These are phyloP conservation scores for Isabelozyma pseudorhagii DNA, from an alignment of 805 yeast genomes.

Conservation along the genomic window DNA sequence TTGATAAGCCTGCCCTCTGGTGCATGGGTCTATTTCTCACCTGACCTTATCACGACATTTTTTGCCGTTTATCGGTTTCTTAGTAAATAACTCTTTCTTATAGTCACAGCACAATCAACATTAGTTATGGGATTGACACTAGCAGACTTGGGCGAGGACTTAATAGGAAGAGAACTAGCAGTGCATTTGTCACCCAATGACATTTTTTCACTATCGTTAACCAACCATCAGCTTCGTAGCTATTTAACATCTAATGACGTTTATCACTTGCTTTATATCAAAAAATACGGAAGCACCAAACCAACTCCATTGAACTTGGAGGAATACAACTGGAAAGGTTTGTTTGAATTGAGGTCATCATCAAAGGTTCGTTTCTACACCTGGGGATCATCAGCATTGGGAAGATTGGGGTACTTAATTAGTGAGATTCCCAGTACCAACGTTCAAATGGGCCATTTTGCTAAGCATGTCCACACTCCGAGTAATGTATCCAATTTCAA, in stretches of 20 bases:
- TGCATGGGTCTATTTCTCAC: not conserved
- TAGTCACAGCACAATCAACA: not conserved
- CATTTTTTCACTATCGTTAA: constrained; percentile 35
- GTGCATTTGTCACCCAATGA: constrained; percentile 33
- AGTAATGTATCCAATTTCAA: constrained; percentile 33
- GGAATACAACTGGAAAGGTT: constrained; percentile 48
- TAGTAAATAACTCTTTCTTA: not conserved
- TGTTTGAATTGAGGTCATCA: constrained; percentile 38
- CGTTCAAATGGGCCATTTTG: constrained; percentile 13
- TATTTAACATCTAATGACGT: constrained; percentile 25
- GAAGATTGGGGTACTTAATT: constrained; percentile 45
- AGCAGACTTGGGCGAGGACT: constrained; percentile 37
- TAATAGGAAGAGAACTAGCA: constrained; percentile 34
- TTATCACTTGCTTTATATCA: constrained; percentile 37
- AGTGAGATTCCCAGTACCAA: constrained; percentile 21
- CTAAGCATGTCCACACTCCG: constrained; percentile 35
- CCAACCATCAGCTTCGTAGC: constrained; percentile 34
- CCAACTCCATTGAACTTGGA: constrained; percentile 38
- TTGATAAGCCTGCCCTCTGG: not conserved
- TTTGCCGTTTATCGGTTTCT: not conserved
- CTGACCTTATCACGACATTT: not conserved
- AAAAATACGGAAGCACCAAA: constrained; percentile 42
- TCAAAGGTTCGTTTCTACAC: constrained; percentile 39
- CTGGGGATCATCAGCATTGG: constrained; percentile 47
- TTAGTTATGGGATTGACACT: not conserved